phyloP scores from a whole-genome alignment of 805 yeast species.

The Tetrapisispora iriomotensis region DNA sequence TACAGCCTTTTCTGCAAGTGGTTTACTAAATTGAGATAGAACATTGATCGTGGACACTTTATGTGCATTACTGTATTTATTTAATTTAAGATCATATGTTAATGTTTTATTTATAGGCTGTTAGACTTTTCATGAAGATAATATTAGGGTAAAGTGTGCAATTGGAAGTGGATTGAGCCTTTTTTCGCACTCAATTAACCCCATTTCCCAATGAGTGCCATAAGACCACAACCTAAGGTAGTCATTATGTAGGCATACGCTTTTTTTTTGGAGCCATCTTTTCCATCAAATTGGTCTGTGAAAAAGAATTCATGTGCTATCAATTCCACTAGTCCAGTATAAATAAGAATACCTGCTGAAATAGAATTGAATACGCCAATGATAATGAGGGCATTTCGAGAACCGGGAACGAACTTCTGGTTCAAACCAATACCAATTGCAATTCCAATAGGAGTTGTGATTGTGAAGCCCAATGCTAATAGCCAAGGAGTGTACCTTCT shows the following conservation, averaged over 20 bases:
- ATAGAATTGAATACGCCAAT: slow-evolving; percentile 60
- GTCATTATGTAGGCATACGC: slow-evolving; percentile 33
- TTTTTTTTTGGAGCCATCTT: slow-evolving; percentile 42
- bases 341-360: slow-evolving; percentile 62
- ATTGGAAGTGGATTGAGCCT: too few relatives aligned
- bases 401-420: slow-evolving; percentile 42
- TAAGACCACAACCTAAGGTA: slow-evolving; percentile 61
- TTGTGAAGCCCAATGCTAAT: slow-evolving; percentile 40
- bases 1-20: too few relatives aligned
- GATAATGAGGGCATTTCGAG: slow-evolving; percentile 44
- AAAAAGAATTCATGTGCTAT: slow-evolving; percentile 64
- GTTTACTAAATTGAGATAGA: too few relatives aligned
- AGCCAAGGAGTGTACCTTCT: slow-evolving; percentile 35
- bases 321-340: slow-evolving; percentile 66
- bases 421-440: slow-evolving; percentile 73
- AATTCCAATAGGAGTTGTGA: slow-evolving; percentile 59
- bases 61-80: too few relatives aligned
- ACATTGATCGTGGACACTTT: too few relatives aligned
- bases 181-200: slow-evolving; percentile 26
- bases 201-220: slow-evolving; percentile 74
- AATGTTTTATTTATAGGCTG: too few relatives aligned
- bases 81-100: too few relatives aligned
- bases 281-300: slow-evolving; percentile 54
- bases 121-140: too few relatives aligned
- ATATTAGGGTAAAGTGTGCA: too few relatives aligned